Percentiles rank a stretch among this genome's conserved stretches.
These are phyloP conservation scores for Thermoascus crustaceus DNA, from an alignment of 2,329 filamentous ascomycete genomes.

Conservation along the genomic window DNA sequence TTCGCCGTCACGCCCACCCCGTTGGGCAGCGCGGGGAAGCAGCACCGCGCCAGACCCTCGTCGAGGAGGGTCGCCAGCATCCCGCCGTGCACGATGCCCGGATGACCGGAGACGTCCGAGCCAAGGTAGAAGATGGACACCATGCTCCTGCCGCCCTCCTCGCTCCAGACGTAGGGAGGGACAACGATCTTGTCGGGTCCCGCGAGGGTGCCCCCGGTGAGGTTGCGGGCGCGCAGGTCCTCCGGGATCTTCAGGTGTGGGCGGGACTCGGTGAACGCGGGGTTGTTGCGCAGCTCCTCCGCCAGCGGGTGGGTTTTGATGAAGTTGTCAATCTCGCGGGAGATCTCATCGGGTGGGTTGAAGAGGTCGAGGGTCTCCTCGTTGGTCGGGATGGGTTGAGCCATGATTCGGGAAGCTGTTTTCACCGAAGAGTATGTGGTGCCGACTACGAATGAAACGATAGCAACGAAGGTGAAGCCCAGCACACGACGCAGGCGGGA, in stretches of 20 bases:
- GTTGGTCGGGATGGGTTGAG: constrained; percentile 50
- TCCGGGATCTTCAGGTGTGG: constrained; percentile 81
- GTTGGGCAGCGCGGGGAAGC: constrained; percentile 79
- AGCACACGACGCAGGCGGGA: constrained; percentile 27
- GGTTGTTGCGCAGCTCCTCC: constrained; percentile 56
- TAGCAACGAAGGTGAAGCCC: constrained; percentile 29
- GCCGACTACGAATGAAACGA: constrained; percentile 26
- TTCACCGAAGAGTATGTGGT: constrained; percentile 18
- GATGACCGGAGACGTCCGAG: constrained; percentile 74
- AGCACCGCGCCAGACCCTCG: constrained; percentile 79
- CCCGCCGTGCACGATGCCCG: constrained; percentile 83
- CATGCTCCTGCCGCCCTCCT: constrained; percentile 59
- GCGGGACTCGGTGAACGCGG: constrained; percentile 64
- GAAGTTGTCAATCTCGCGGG: constrained; percentile 57
- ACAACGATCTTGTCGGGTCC: constrained; percentile 70
- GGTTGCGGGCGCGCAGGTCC: constrained; percentile 59
- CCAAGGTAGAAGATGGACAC: constrained; percentile 73
- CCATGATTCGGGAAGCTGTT: constrained; percentile 25
- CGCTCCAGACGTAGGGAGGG: constrained; percentile 69
- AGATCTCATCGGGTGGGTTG: constrained; percentile 45
- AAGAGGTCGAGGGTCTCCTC: constrained; percentile 65
- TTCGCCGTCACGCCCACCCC: constrained; percentile 79
- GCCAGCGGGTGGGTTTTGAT: constrained; percentile 72
- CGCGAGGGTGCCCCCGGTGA: constrained; percentile 72
- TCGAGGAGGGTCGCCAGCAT: constrained; percentile 87